Base-by-base conservation (phyloP, 78 protist species). In the Anaeramoeba flamelloides region DNA sequence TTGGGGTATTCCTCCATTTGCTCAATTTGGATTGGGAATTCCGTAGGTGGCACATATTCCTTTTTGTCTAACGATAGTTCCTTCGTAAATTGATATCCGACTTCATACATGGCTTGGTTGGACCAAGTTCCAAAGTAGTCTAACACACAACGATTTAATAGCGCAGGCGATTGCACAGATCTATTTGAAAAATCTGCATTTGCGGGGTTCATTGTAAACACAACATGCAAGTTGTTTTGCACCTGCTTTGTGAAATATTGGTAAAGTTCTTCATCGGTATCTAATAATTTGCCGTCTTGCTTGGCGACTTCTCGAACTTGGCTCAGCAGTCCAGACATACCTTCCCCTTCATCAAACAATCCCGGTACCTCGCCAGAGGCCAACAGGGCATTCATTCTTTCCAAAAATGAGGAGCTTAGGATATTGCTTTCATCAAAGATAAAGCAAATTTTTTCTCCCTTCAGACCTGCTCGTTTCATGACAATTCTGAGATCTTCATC, bases 81-180 rank as follows among this genome's bases (percentile, higher is more conserved):
- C 26, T 39, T 34, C 17, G 96, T 92, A 38, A 92, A 89, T 79
- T 93, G 94, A 2, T 36, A 3, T 32, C 76, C 1, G n/a, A 94
- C 95, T 79, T 90, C 95, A 85, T 83, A 78, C 22, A 91, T 77
- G 1, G 98, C 94, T 31, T 82, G 83, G 26, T 79, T 82, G 26
- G 90, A 77, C 99, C 99, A 96, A 39, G 92, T 95, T 31, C 97
- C 97, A 64, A 92, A 91, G 97, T 96, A 93, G 84, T 95, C 96
- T 74, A 95, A 76, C 38, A 92, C 93, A 79, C 99, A 96, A 39
- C 97, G 92, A 85, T 94, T 94, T 93, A 92, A 94, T 40, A 96
- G 93, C 33, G 95, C 96, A 0, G 96, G 96, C 2, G 92, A 88
- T 4, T 94, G 85, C 0, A 92, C 90, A 0, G 94, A 75, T 12